A percentile compares a stretch with the other conserved stretches of the same genome.
These are phyloP conservation scores for Sicyos baderoa DNA, from an alignment of 306 rosid genomes.

Conservation along the genomic window DNA sequence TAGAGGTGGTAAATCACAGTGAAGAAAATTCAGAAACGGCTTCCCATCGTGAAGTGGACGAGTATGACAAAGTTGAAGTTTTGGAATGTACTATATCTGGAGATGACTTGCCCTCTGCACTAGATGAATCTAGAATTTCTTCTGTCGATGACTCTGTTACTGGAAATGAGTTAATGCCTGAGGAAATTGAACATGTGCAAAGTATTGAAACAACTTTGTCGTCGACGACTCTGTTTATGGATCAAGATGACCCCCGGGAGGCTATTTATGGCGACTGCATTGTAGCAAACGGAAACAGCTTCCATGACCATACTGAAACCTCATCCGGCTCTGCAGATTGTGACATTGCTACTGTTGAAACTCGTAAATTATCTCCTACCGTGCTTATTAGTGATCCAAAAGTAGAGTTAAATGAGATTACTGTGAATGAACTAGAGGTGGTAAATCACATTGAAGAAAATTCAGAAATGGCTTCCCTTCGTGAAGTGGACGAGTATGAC, in stretches of 20 bases:
- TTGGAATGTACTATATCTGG: background rate
- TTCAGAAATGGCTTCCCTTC: background rate
- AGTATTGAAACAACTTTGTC: too few relatives aligned
- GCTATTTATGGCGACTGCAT: too few relatives aligned
- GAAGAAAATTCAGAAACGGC: background rate
- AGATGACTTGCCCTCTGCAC: slow-evolving; percentile 9
- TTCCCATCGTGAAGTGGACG: background rate
- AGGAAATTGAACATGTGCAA: slow-evolving; percentile 12
- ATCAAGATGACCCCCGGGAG: too few relatives aligned
- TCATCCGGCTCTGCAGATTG: background rate
- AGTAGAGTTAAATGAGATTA: background rate
- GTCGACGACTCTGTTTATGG: too few relatives aligned
- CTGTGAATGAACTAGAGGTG: background rate
- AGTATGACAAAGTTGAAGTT: slow-evolving; percentile 2
- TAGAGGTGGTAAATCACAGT: background rate
- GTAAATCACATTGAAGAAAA: slow-evolving; percentile 1
- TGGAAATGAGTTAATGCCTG: slow-evolving; percentile 12
- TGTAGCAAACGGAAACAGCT: background rate
- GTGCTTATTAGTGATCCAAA: background rate
- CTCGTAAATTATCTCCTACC: background rate
- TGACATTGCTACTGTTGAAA: slow-evolving; percentile 4
- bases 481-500: background rate
- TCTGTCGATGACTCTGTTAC: slow-evolving; percentile 16
- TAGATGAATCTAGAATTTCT: background rate
- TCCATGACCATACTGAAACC: background rate